A percentile compares a stretch with the other conserved stretches of the same genome.
These are phyloP conservation scores for Leccinum longicurvipes DNA, from an alignment of 768 basidiomycete species.

Conservation along the genomic window DNA sequence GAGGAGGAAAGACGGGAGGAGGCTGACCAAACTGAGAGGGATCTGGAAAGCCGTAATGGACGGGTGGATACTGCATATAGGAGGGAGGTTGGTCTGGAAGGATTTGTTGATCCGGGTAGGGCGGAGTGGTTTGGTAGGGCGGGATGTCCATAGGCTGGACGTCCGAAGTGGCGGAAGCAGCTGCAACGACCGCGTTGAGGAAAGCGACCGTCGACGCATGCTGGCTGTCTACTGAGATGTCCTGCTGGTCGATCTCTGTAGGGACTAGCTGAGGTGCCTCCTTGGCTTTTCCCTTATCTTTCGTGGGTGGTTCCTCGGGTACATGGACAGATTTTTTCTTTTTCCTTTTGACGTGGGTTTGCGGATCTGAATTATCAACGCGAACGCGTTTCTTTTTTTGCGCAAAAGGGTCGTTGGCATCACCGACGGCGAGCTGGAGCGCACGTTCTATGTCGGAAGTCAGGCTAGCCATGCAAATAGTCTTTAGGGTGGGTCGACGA, in stretches of 20 bases:
- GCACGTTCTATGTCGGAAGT: conserved; percentile 47
- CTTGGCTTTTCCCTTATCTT: conserved; percentile 34
- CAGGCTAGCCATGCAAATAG: conserved; percentile 31
- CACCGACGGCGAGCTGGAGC: conserved; percentile 47
- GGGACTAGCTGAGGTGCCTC: conserved; percentile 34
- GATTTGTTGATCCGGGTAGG: conserved; percentile 33
- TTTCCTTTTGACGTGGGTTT: conserved; percentile 37
- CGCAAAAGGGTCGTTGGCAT: conserved; percentile 40
- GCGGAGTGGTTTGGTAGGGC: conserved; percentile 30
- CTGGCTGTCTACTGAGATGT: conserved; percentile 33
- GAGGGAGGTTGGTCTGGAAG: conserved; percentile 24
- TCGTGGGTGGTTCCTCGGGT: conserved; percentile 23
- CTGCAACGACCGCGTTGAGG: conserved; percentile 62
- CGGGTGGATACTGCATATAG: conserved; percentile 31
- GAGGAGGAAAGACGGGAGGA: conserved; percentile 21
- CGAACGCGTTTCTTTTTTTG: conserved; percentile 37
- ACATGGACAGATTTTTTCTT: conserved; percentile 26
- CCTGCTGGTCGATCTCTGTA: conserved; percentile 23
- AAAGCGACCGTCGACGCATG: conserved; percentile 55
- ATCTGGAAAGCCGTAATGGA: conserved; percentile 28
- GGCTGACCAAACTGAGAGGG: conserved; percentile 26
- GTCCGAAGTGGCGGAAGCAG: conserved; percentile 51
- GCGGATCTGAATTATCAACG: conserved; percentile 7
- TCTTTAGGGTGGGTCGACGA: conserved; percentile 41
- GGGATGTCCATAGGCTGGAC: conserved; percentile 27